Evolutionary conservation across 169 alveolate species (phyloP).

Genomic region (Neospora caninum): DNA sequence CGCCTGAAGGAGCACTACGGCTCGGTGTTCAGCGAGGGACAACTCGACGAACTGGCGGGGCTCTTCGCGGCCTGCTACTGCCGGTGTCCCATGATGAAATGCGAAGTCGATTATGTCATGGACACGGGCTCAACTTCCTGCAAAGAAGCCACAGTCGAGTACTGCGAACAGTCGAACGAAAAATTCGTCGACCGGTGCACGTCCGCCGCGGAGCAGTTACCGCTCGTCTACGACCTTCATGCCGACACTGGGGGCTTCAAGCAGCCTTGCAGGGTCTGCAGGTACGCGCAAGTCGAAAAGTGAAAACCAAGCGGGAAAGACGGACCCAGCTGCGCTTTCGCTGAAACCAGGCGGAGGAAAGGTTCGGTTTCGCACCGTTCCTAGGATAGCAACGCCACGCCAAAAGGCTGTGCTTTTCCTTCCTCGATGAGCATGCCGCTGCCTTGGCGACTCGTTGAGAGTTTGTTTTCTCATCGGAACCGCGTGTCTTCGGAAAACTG

Average conservation of each 20-base stretch:
- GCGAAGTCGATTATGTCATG: conserved; percentile 44
- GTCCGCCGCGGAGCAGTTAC: conserved; percentile 25
- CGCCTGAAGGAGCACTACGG: conserved; percentile 46
- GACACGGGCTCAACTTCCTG: conserved; percentile 7
- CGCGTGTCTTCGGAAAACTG: too few species aligned
- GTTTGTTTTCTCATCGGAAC: too few species aligned
- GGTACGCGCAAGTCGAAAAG: neutral
- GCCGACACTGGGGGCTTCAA: conserved; percentile 46
- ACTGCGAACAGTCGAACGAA: conserved; percentile 27
- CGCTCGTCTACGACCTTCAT: conserved; percentile 16
- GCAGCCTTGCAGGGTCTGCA: conserved; percentile 37
- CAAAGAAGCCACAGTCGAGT: conserved; percentile 25
- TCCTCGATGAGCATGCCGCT: too few species aligned
- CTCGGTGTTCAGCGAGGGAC: neutral
- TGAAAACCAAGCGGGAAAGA: too few species aligned
- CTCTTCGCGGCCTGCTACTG: conserved; percentile 58
- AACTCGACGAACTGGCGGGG: conserved; percentile 42
- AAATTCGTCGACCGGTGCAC: conserved; percentile 36
- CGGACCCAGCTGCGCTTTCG: too few species aligned
- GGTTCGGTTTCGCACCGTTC: too few species aligned
- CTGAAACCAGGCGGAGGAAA: too few species aligned
- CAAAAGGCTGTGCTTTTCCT: too few species aligned
- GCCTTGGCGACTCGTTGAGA: too few species aligned
- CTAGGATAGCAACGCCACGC: too few species aligned
- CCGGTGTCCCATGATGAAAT: conserved; percentile 56